Base-by-base conservation (phyloP, 495 filamentous ascomycete genomes). In the Penicillium simplicissimum region DNA sequence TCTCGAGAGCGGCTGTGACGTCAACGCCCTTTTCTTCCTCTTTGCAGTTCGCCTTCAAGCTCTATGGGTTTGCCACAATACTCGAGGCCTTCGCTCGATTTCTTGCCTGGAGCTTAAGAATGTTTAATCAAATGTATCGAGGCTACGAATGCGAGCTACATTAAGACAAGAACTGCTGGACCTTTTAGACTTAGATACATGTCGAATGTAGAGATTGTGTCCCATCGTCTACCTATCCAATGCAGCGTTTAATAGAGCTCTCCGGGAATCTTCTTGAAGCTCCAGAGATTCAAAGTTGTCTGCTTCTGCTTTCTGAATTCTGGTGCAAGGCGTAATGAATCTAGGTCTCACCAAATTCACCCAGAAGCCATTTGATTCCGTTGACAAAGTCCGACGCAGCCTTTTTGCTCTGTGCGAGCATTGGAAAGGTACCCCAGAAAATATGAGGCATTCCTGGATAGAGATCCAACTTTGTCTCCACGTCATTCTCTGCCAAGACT, bases 371-470 rank as follows among this genome's bases (percentile, higher is more conserved):
- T 2, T 25, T 19, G 17, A 54, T 43, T 11, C 40, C 40, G 6
- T 40, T n/a, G 10, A 58, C 31, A 11, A 52, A 52, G n/a, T 52
- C 48, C 25, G 4, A 28, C 15, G 48, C 48, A 33, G 48, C 48
- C 25, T 52, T 52, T 11, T 33, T 52, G 14, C 48, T 33, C 25
- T 33, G 48, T 15, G 7, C 15, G 14, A 52, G 25, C 13, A n/a
- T 52, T n/a, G 48, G 25, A 19, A 52, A 52, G 33, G 48, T 52
- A 11, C 48, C 3, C 48, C 48, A 52, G 31, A 52, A 52, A 52
- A 52, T 52, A 66, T 82, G 79, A 52, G 79, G 77, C 65, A 77
- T 61, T 14, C 79, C 79, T 0, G 75, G 74, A 60, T 82, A 82
- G 8, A 70, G 65, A 63, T 79, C 68, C 31, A 76, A 45, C 53